Base-by-base conservation (phyloP, 805 yeast genomes). In the Wickerhamiella galacta region DNA sequence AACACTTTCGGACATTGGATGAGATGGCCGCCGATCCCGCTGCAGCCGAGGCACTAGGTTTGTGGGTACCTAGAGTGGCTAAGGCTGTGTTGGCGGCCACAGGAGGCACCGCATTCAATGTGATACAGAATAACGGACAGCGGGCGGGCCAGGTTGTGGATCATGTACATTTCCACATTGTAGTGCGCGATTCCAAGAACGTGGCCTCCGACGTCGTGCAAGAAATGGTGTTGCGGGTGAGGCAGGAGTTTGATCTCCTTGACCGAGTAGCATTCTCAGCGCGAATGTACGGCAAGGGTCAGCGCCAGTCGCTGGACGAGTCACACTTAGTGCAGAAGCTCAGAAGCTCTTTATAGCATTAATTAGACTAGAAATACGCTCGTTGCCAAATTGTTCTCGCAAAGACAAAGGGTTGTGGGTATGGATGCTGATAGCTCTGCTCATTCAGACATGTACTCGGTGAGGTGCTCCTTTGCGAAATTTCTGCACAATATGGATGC, bases 101-200 rank as follows among this genome's bases (percentile, higher is more conserved):
- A 3, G 46, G 40, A 3, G 41, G 45, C 10, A 32, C 38, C 8
- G 56, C 50, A 6, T 53, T 45, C 44, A 57, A 57, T 32, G 41
- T 57, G 9, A 49, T 57, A 10, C 61, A 56, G 34, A 57, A 57
- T 43, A 57, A 87, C 51, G 95, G 96, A 0, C 73, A 75, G 0
- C 85, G 75, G 20, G 85, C 94, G 1, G 96, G 96, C 2, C 96
- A 87, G 51, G 70, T 82, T 6, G 75, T 87, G 1, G 93, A 93
- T 8, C 96, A 87, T 53, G 63, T 87, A n/a, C 96, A 87, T 49
- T 75, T 90, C 12, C 96, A 87, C 49, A 52, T 87, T 15, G 78
- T 87, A 12, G 92, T 95, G 9, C 62, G 96, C 30, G 40, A 41
- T 22, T 29, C 34, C 1, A 18, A 31, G 15, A 30, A 33, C 14